Conservation (phyloP, 495 filamentous ascomycete genomes). For the Penicillium cinerascens region DNA sequence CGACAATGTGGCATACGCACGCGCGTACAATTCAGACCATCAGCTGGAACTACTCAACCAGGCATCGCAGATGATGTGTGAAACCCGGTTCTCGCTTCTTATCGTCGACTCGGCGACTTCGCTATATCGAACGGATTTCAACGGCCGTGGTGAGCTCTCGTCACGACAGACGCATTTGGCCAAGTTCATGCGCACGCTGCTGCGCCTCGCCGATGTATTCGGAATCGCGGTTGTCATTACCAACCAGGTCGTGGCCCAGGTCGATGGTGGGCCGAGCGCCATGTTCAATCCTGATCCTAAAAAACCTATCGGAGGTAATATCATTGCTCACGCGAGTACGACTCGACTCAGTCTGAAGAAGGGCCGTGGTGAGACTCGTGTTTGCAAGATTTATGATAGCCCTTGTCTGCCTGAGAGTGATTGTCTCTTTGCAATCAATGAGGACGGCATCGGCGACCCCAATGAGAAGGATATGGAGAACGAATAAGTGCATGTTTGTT, state of each 20-base stretch:
- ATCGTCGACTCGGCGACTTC: slow-evolving; percentile 94
- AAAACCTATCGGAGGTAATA: slow-evolving; percentile 98
- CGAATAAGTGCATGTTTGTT: slow-evolving; percentile 34
- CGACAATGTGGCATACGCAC: slow-evolving; percentile 96
- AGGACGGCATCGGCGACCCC: slow-evolving; percentile 94
- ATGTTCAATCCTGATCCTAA: slow-evolving; percentile 99
- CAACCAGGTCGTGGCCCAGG: slow-evolving; percentile 97
- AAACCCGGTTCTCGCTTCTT: slow-evolving; percentile 92
- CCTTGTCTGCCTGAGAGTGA: slow-evolving; percentile 95
- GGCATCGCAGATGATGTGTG: slow-evolving; percentile 97
- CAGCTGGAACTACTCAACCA: slow-evolving; percentile 93
- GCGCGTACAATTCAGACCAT: slow-evolving; percentile 97
- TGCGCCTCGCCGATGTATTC: slow-evolving; percentile 94
- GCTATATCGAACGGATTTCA: slow-evolving; percentile 92
- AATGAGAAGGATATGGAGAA: slow-evolving; percentile 94
- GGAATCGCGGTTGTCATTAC: slow-evolving; percentile 98
- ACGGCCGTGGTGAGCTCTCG: slow-evolving; percentile 88
- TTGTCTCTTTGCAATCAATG: slow-evolving; percentile 93
- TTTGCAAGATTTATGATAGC: slow-evolving; percentile 99
- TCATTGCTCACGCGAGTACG: slow-evolving; percentile 95
- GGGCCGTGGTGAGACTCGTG: slow-evolving; percentile 87
- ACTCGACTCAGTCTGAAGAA: slow-evolving; percentile 90
- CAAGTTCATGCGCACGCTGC: slow-evolving; percentile 94
- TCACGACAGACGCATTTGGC: slow-evolving; percentile 88
- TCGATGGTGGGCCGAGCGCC: slow-evolving; percentile 88